Percentiles rank a stretch among this genome's conserved stretches.
These are phyloP conservation scores for Sparassis latifolia DNA, from an alignment of 1,284 basidiomycete species.

Conservation along the genomic window DNA sequence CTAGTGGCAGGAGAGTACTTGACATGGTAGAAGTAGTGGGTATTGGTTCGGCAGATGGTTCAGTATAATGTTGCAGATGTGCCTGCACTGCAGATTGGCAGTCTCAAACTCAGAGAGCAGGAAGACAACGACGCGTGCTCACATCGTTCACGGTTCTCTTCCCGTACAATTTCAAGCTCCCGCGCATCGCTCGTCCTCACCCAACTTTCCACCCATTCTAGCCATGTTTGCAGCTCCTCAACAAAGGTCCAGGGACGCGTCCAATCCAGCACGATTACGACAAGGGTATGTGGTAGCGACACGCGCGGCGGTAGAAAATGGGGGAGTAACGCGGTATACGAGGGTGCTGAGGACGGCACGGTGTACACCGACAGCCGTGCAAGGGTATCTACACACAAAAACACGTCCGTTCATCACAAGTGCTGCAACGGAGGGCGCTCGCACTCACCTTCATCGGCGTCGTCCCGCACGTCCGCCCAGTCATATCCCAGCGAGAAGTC, in stretches of 20 bases:
- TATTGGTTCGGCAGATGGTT: slow-evolving; percentile 64
- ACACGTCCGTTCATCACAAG: slow-evolving; percentile 3
- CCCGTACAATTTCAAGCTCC: slow-evolving; percentile 62
- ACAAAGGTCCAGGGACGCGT: slow-evolving; percentile 89
- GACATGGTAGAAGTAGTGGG: slow-evolving; percentile 52
- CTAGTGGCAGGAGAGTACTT: slow-evolving; percentile 66
- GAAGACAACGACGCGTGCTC: slow-evolving; percentile 28
- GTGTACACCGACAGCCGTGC: slow-evolving; percentile 86
- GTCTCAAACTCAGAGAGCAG: neutral
- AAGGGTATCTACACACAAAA: slow-evolving; percentile 57
- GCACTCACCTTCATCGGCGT: slow-evolving; percentile 78
- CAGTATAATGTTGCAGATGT: slow-evolving; percentile 83
- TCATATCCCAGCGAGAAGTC: slow-evolving; percentile 87
- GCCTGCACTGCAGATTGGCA: slow-evolving; percentile 61
- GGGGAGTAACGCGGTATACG: slow-evolving; percentile 75
- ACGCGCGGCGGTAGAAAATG: slow-evolving; percentile 74
- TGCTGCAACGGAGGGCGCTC: neutral
- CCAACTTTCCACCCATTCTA: slow-evolving; percentile 82
- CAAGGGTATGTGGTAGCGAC: slow-evolving; percentile 71
- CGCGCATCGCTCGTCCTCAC: slow-evolving; percentile 60
- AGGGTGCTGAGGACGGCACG: slow-evolving; percentile 71
- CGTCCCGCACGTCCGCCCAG: slow-evolving; percentile 80
- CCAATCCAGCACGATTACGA: slow-evolving; percentile 94
- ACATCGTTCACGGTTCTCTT: slow-evolving; percentile 83
- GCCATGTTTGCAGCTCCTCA: slow-evolving; percentile 83